Evolutionary conservation across 371 early-diverging fungal species (phyloP), one percentile per base, ranked within the genome.

Genomic region (Lichtheimia ornata): DNA sequence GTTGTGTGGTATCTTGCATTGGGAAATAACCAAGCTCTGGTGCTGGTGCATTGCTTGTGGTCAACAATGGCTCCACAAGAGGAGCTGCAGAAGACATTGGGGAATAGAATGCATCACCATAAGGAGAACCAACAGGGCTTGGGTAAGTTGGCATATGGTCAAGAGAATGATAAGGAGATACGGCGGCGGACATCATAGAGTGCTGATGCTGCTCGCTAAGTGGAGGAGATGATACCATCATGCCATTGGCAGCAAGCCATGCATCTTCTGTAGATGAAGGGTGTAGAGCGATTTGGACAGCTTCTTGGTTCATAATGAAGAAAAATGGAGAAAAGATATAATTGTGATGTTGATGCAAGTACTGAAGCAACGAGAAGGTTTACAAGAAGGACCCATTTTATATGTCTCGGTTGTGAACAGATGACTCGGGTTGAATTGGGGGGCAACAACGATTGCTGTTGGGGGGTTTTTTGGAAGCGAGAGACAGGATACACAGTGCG

Each of bases 271-370:
- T 47, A 18, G 47, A 47, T 18, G 47, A 18, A 22, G 47, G 47
- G 18, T n/a, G 47, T n/a, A 18, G 22, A 22, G 22, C 22, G 1
- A 47, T 47, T 22, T 47, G 47, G 47, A 47, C 18, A 22, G n/a
- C 18, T 47, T 47, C 47, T 47, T 47, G 47, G 22, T 47, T 47
- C 47, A 47, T 47, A 22, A 47, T 17, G 47, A 7, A 22, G 47
- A 7, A 22, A 18, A 47, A n/a, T 5, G 5, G 47, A n/a, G 11
- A 47, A 47, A 47, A 47, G 22, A 47, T 47, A 47, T 22, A 17
- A 47, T 17, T 47, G 35, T 35, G 35, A 9, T 35, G 35, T 35
- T 35, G 35, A 35, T 35, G 35, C 35, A 35, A 35, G 35, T 35
- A 35, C 35, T 35, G 35, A 35, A 35, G 35, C 35, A 35, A 47